phyloP scores from a whole-genome alignment of 2,329 filamentous ascomycete genomes.

The Pseudogymnoascus destructans region DNA sequence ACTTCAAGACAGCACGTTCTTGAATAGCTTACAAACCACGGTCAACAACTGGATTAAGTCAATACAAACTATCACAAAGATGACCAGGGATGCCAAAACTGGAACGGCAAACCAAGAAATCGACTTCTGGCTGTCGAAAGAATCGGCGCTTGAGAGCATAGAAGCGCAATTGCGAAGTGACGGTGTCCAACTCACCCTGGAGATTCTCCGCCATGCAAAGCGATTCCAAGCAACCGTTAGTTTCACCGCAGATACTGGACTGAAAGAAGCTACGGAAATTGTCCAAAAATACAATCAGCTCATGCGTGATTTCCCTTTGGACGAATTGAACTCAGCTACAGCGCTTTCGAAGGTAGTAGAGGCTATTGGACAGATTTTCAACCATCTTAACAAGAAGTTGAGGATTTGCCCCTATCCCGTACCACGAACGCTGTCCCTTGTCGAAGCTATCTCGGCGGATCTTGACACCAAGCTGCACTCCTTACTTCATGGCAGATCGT shows the following conservation, averaged over 20 bases:
- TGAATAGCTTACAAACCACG: constrained; percentile 84
- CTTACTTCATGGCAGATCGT: constrained; percentile 68
- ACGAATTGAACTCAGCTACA: constrained; percentile 86
- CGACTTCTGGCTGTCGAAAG: constrained; percentile 98
- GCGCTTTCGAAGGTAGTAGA: constrained; percentile 81
- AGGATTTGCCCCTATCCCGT: constrained; percentile 94
- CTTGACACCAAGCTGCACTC: constrained; percentile 76
- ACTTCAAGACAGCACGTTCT: constrained; percentile 79
- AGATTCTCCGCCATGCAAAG: constrained; percentile 92
- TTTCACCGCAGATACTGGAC: constrained; percentile 86
- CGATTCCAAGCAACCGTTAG: constrained; percentile 96
- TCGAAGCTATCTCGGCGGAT: constrained; percentile 91
- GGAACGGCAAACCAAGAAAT: constrained; percentile 91
- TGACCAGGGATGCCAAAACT: constrained; percentile 66
- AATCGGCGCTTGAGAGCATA: constrained; percentile 81
- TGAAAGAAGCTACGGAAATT: constrained; percentile 91
- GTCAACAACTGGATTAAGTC: constrained; percentile 99
- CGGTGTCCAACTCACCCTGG: constrained; percentile 79
- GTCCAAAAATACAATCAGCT: constrained; percentile 98
- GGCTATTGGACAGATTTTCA: constrained; percentile 78
- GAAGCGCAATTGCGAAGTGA: constrained; percentile 79
- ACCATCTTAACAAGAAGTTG: constrained; percentile 93
- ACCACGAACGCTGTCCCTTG: constrained; percentile 77
- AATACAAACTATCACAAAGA: constrained; percentile 90
- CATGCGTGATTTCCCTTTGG: constrained; percentile 87